A percentile compares a stretch with the other conserved stretches of the same genome.
Evolutionary conservation across 306 rosid genomes (phyloP).

Genomic region (Delonix regia): DNA sequence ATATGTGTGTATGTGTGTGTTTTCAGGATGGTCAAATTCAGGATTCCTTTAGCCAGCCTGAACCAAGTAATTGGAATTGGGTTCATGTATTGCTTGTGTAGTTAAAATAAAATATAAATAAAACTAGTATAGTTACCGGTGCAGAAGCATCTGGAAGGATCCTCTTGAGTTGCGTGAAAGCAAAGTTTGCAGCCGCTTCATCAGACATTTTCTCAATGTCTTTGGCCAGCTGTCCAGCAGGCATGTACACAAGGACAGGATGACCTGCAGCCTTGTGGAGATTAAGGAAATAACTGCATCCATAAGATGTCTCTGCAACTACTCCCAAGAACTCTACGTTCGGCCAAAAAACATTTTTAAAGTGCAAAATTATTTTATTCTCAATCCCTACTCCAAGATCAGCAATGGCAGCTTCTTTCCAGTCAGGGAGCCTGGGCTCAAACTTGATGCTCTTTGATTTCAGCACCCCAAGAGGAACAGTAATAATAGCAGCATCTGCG

Average conservation of each 20-base stretch:
- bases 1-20: too few relatives aligned
- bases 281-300: slow-evolving; percentile 98
- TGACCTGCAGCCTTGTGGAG: slow-evolving; percentile 97
- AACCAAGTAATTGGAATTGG: slow-evolving; percentile 5
- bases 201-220: slow-evolving; percentile 99
- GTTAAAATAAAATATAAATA: background rate
- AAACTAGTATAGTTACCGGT: slow-evolving; percentile 59
- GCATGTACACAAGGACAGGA: slow-evolving; percentile 96
- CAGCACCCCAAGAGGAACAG: slow-evolving; percentile 94
- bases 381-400: slow-evolving; percentile 95
- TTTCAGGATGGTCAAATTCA: slow-evolving; percentile 1
- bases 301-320: slow-evolving; percentile 91
- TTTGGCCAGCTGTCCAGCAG: slow-evolving; percentile 96
- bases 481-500: slow-evolving; percentile 89
- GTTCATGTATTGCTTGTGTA: slow-evolving; percentile 1
- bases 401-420: slow-evolving; percentile 91
- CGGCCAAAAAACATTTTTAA: slow-evolving; percentile 95
- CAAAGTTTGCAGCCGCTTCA: slow-evolving; percentile 94
- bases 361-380: slow-evolving; percentile 88
- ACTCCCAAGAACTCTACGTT: slow-evolving; percentile 98
- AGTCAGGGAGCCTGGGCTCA: slow-evolving; percentile 96
- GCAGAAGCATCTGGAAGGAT: slow-evolving; percentile 94
- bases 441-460: slow-evolving; percentile 74
- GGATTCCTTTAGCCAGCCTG: background rate
- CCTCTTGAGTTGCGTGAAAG: slow-evolving; percentile 76